Conservation (phyloP, 176 grass and related monocot species). For the Oryza longistaminata region DNA sequence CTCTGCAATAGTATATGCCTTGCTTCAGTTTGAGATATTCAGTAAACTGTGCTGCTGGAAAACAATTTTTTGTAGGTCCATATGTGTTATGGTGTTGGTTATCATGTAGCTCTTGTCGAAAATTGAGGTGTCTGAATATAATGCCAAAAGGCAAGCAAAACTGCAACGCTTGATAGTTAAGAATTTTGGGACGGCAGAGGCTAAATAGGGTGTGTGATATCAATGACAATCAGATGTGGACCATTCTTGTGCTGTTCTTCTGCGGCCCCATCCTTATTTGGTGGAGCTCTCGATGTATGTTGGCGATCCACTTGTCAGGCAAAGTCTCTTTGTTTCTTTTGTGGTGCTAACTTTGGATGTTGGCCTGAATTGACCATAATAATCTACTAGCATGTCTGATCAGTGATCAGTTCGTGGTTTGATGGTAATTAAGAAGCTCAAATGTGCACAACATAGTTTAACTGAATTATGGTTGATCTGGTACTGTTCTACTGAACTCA, state of each 20-base stretch:
- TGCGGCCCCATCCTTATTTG: slow-evolving; percentile 23
- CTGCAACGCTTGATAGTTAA: slow-evolving; percentile 22
- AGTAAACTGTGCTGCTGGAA: slow-evolving; percentile 13
- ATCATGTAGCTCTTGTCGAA: neutral
- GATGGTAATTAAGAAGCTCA: neutral
- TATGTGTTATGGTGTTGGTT: neutral
- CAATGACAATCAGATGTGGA: slow-evolving; percentile 34
- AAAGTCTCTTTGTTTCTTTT: slow-evolving; percentile 42
- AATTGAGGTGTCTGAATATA: neutral
- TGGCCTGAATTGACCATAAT: slow-evolving; percentile 35
- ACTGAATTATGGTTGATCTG: neutral
- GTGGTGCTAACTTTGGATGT: slow-evolving; percentile 19
- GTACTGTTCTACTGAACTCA: neutral
- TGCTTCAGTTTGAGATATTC: slow-evolving; percentile 25
- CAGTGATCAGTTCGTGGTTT: slow-evolving; percentile 3
- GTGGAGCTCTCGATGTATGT: slow-evolving; percentile 55
- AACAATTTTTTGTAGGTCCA: slow-evolving; percentile 34
- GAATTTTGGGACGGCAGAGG: slow-evolving; percentile 18
- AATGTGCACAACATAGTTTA: neutral
- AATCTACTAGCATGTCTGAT: slow-evolving; percentile 30
- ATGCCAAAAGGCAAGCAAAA: slow-evolving; percentile 1
- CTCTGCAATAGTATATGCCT: slow-evolving; percentile 28
- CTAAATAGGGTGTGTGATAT: slow-evolving; percentile 17
- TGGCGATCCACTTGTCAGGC: slow-evolving; percentile 29
- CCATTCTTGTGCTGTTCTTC: slow-evolving; percentile 34